Evolutionary conservation across 2,329 filamentous ascomycete genomes (phyloP), one percentile per base, ranked within the genome.

Genomic region (Aphanoascus verrucosus): DNA sequence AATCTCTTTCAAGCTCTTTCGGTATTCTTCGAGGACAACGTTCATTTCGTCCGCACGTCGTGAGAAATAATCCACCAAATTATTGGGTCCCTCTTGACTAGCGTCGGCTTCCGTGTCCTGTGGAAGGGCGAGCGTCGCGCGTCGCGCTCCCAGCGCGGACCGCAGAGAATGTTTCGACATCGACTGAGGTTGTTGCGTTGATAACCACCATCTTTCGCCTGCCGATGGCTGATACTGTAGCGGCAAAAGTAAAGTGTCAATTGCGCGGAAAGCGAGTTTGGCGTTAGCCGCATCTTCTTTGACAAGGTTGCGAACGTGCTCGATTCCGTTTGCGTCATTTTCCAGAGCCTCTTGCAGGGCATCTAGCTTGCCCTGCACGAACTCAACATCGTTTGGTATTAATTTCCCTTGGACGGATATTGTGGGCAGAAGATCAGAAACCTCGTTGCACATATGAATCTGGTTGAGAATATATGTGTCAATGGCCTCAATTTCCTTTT

Each of bases 381-480:
- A 81, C 7, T 80, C 77, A 34, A 86, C 82, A 59, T 86, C 83
- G 20, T 78, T 77, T 2, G 79, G 76, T 32, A 94, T 76, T 42
- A 78, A 80, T 47, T 80, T 75, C 49, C 89, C 77, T 32, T 82
- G 78, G 37, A 79, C 72, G 9, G 80, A 79, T 61, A 88, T 81
- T 2, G 72, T 71, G 1, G 80, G 79, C 37, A 86, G 72, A 51
- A 86, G 80, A 57, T 86, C 83, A 54, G 91, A 83, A 60, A 94
- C 81, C 60, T 85, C 81, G 64, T 87, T 84, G 68, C 85, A 84
- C 55, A 74, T 68, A 55, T 79, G 77, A 63, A 94, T 89, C 65
- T 93, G 88, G 52, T 79, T 77, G 62, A 88, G 81, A 61, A 98
- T 91, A 59, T 84, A 81, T 55, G 80, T 79, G 69, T 98, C 91